Conservation (phyloP, 352 stramenopile genomes). For the Pythium brassicae region DNA sequence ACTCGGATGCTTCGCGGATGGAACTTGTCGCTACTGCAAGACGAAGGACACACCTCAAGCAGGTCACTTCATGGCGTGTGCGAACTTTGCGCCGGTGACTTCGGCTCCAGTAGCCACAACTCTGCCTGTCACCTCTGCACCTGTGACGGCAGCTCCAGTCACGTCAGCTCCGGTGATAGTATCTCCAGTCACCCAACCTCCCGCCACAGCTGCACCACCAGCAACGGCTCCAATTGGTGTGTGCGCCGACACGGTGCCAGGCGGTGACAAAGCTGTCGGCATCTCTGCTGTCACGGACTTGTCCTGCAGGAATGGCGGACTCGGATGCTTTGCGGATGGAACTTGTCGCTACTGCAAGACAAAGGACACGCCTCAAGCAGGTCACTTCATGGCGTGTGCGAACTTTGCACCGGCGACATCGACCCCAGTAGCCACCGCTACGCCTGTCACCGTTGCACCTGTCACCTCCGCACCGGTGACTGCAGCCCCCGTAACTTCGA, state of each 20-base stretch:
- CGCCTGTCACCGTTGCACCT: not conserved
- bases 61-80: conserved; percentile 10
- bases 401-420: not conserved
- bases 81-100: not conserved
- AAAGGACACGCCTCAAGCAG: conserved; percentile 8
- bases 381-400: conserved; percentile 6
- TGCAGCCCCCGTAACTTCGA: not conserved
- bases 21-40: conserved; percentile 22
- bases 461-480: not conserved
- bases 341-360: conserved; percentile 8
- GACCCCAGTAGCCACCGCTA: not conserved
- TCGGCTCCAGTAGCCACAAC: not conserved
- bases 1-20: conserved; percentile 14
- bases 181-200: not conserved
- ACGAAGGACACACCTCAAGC: conserved; percentile 13
- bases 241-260: not conserved
- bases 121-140: not conserved
- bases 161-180: not conserved
- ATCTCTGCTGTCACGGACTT: conserved; percentile 9
- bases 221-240: not conserved
- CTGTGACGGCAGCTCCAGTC: not conserved
- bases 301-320: conserved; percentile 9
- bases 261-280: conserved; percentile 1
- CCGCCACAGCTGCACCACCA: not conserved
- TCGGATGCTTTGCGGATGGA: conserved; percentile 11